These are phyloP conservation scores for Brettanomyces nanus DNA, from an alignment of 805 yeast species.

Conservation along the genomic window DNA sequence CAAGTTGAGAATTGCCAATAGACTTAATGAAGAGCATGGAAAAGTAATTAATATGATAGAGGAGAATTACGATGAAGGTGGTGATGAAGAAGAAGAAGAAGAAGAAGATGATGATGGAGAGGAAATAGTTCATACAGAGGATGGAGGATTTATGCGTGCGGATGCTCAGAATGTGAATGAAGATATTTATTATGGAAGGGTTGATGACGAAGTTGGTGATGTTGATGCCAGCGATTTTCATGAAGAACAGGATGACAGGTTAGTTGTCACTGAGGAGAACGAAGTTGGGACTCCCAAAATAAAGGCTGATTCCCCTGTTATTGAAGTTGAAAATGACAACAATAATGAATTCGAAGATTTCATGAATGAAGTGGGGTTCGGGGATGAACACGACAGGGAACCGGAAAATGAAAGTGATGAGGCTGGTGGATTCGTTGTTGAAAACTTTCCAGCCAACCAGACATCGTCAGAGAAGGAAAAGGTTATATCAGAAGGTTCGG, in stretches of 20 bases:
- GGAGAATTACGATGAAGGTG: conserved; percentile 7
- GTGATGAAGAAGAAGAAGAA: conserved; percentile 4
- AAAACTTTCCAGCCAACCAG: not conserved
- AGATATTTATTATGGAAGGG: conserved; percentile 1
- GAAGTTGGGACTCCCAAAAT: not conserved
- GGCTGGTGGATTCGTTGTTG: conserved; percentile 1
- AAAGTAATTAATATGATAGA: conserved; percentile 21
- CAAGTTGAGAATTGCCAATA: conserved; percentile 37
- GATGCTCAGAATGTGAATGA: conserved; percentile 5
- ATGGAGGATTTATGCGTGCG: conserved; percentile 17
- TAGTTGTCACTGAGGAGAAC: not conserved
- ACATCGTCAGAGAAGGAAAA: too few species aligned
- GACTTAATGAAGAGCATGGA: conserved; percentile 46
- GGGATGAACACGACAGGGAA: not conserved
- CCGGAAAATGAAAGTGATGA: not conserved
- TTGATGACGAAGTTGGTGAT: conserved; percentile 9
- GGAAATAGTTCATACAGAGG: too few species aligned
- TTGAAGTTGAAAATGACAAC: not conserved
- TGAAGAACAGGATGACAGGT: conserved; percentile 1
- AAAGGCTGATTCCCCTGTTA: not conserved
- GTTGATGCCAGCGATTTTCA: conserved; percentile 11
- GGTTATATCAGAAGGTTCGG: not conserved
- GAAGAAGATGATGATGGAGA: conserved; percentile 3
- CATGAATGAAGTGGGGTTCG: conserved; percentile 6
- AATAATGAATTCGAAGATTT: conserved; percentile 8